A percentile compares a stretch with the other conserved stretches of the same genome.
These are phyloP conservation scores for Phanerochaete sordida DNA, from an alignment of 768 basidiomycete genomes.

Conservation along the genomic window DNA sequence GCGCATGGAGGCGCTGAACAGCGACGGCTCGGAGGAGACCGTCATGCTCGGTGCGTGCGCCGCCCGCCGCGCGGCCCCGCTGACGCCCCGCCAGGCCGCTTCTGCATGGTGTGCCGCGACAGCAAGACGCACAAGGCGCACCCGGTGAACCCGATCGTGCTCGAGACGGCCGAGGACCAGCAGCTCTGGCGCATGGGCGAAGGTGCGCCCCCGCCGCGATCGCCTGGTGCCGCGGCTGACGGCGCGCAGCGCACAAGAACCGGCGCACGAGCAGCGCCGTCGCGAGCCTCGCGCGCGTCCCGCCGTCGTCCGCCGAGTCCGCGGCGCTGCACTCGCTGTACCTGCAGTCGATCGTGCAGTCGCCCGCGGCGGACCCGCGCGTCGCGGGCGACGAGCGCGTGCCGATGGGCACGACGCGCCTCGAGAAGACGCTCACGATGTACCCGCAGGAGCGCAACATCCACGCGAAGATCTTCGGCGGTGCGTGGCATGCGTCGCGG, in stretches of 20 bases:
- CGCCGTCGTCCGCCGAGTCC: slow-evolving; percentile 70
- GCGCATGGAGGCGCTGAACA: slow-evolving; percentile 67
- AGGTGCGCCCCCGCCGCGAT: slow-evolving; percentile 35
- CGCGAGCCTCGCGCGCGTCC: slow-evolving; percentile 65
- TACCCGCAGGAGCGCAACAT: slow-evolving; percentile 84
- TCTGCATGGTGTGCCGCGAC: slow-evolving; percentile 86
- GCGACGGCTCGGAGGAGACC: slow-evolving; percentile 49
- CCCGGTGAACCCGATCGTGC: slow-evolving; percentile 58
- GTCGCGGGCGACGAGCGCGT: slow-evolving; percentile 44
- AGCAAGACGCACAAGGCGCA: slow-evolving; percentile 60
- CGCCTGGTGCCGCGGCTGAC: neutral
- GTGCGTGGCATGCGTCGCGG: neutral
- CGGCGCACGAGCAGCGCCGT: slow-evolving; percentile 50
- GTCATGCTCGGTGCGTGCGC: slow-evolving; percentile 55
- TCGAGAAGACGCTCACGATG: slow-evolving; percentile 73
- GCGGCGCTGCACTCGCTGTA: slow-evolving; percentile 65
- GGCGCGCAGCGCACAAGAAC: slow-evolving; percentile 51
- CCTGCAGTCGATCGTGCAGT: slow-evolving; percentile 51
- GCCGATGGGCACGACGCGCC: slow-evolving; percentile 70
- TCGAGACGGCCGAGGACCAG: slow-evolving; percentile 60
- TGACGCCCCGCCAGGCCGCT: slow-evolving; percentile 57
- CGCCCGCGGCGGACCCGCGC: slow-evolving; percentile 18
- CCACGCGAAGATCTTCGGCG: slow-evolving; percentile 79
- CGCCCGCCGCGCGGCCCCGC: neutral
- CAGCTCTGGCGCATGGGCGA: slow-evolving; percentile 63